phyloP scores from a whole-genome alignment of 305 asterid species.

The Fraxinus sp. region DNA sequence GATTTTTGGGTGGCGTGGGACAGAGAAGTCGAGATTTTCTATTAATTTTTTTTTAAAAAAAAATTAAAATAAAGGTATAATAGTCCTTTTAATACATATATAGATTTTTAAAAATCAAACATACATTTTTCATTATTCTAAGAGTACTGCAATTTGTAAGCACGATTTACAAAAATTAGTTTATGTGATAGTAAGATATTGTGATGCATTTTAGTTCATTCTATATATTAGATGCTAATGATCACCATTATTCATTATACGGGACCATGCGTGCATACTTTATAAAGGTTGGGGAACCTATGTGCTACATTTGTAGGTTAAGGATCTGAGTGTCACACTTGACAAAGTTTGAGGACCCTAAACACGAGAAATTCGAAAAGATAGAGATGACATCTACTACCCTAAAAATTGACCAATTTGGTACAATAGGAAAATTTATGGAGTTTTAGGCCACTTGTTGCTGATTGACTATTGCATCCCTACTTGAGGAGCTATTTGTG shows the following conservation, averaged over 20 bases:
- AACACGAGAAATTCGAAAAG: neutral
- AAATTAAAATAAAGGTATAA: neutral
- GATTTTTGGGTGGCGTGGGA: neutral
- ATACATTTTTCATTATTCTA: too few relatives aligned
- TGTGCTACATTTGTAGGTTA: neutral
- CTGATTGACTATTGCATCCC: neutral
- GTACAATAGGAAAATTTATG: neutral
- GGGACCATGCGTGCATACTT: neutral
- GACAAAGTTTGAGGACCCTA: neutral
- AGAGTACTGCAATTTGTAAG: neutral
- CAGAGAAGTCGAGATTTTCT: neutral
- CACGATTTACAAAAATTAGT: neutral
- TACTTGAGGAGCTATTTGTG: too few relatives aligned
- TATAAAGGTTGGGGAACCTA: neutral
- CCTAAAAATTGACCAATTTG: neutral
- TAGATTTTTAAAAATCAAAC: neutral
- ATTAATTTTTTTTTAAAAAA: too few relatives aligned
- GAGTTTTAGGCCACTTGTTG: neutral
- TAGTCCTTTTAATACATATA: neutral
- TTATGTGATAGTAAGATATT: neutral
- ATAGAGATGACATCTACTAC: neutral
- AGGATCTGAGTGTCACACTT: neutral
- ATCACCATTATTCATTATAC: neutral
- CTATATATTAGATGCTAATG: neutral
- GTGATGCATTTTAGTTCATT: neutral